Evolutionary conservation across 78 protist genomes (phyloP).

Genomic region (Corallochytrium limacisporum): DNA sequence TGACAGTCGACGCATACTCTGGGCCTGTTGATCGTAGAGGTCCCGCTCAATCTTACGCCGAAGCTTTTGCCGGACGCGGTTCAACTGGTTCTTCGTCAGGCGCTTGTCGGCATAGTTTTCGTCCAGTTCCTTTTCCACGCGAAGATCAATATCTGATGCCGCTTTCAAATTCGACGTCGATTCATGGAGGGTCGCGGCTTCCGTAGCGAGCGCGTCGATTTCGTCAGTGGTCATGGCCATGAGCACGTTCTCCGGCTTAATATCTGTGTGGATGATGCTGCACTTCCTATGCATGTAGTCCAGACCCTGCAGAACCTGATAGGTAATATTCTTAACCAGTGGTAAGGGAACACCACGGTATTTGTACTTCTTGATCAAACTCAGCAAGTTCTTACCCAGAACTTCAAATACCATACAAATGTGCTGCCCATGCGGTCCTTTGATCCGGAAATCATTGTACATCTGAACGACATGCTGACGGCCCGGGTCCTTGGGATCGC

Average conservation of each 20-base stretch:
- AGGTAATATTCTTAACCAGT: conserved; percentile 46
- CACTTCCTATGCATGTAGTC: conserved; percentile 71
- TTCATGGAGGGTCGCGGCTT: neutral
- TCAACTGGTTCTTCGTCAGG: no score
- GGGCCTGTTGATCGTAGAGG: no score
- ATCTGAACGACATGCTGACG: conserved; percentile 15
- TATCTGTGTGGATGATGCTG: conserved; percentile 86
- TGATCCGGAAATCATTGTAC: conserved; percentile 52
- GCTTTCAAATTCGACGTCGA: no score
- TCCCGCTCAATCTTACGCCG: no score
- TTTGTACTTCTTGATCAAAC: conserved; percentile 47
- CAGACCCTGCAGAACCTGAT: conserved; percentile 55
- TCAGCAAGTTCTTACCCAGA: conserved; percentile 74
- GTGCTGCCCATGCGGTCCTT: conserved; percentile 52
- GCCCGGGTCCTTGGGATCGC: neutral
- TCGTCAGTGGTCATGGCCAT: neutral
- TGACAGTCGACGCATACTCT: no score
- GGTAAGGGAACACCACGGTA: conserved; percentile 77
- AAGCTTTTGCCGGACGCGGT: no score
- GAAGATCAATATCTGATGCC: no score
- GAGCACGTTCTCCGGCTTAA: conserved; percentile 91
- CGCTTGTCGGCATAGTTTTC: no score
- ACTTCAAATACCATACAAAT: conserved; percentile 82
- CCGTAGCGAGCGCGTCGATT: neutral
- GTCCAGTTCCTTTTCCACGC: no score